Conservation (phyloP, 2,329 filamentous ascomycete species). For the Parafenestella ontariensis region DNA sequence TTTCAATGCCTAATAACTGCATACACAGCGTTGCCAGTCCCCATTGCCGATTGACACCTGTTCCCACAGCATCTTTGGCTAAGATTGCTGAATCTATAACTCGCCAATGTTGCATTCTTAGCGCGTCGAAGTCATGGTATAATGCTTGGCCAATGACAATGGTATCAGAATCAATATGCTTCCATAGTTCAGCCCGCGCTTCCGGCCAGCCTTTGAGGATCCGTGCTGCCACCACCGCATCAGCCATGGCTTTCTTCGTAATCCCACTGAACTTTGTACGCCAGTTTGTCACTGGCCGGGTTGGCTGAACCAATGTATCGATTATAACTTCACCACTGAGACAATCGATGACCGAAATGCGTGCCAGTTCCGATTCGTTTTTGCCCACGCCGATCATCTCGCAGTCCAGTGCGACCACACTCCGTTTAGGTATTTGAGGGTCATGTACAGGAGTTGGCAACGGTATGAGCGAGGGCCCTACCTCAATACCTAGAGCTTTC, state of each 20-base stretch:
- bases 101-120: constrained; percentile 53
- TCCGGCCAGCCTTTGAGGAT: constrained; percentile 52
- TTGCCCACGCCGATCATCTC: constrained; percentile 10
- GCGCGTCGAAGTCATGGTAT: constrained; percentile 53
- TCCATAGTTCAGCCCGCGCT: constrained; percentile 54
- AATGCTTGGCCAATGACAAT: constrained; percentile 59
- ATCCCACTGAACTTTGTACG: constrained; percentile 52
- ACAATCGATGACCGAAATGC: constrained; percentile 54
- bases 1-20: neutral
- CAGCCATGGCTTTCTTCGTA: constrained; percentile 36
- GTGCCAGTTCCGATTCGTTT: constrained; percentile 40
- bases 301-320: constrained; percentile 52
- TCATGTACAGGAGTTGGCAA: neutral
- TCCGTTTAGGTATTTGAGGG: neutral
- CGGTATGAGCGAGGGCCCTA: neutral
- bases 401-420: constrained; percentile 7
- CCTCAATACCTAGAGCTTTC: neutral
- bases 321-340: constrained; percentile 57
- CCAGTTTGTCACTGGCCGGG: constrained; percentile 45
- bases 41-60: neutral
- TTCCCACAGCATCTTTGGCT: constrained; percentile 46
- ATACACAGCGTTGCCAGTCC: constrained; percentile 6
- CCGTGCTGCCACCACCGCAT: constrained; percentile 20
- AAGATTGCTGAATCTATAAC: constrained; percentile 57
- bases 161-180: constrained; percentile 53